A percentile compares a stretch with the other conserved stretches of the same genome.
These are phyloP conservation scores for Cubamyces lactineus DNA, from an alignment of 768 basidiomycete species.

Conservation along the genomic window DNA sequence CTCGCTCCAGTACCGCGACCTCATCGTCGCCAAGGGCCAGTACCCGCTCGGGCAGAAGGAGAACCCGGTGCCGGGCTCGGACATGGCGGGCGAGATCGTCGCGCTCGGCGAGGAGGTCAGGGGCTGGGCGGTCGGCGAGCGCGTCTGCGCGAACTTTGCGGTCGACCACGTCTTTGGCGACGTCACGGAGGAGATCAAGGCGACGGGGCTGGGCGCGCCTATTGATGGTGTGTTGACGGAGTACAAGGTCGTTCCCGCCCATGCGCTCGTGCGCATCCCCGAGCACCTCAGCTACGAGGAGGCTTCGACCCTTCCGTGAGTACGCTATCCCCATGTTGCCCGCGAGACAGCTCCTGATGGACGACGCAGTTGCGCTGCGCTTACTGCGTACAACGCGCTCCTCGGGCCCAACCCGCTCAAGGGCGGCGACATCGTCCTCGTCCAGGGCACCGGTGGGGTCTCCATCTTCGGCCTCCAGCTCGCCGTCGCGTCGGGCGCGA, in stretches of 20 bases:
- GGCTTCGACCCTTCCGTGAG: conserved; percentile 64
- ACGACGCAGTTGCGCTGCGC: conserved; percentile 50
- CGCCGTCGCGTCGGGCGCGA: conserved; percentile 63
- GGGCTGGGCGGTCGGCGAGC: conserved; percentile 57
- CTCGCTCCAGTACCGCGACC: conserved; percentile 58
- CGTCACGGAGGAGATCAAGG: conserved; percentile 37
- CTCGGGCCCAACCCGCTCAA: conserved; percentile 52
- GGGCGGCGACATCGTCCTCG: conserved; percentile 60
- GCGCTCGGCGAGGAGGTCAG: conserved; percentile 45
- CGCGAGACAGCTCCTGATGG: neutral
- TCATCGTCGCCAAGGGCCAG: conserved; percentile 42
- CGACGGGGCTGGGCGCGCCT: conserved; percentile 48
- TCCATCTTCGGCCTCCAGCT: conserved; percentile 63
- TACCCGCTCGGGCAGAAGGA: conserved; percentile 43
- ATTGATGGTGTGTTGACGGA: conserved; percentile 52
- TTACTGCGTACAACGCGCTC: conserved; percentile 68
- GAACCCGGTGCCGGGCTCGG: conserved; percentile 41
- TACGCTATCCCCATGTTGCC: neutral
- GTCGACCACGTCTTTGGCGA: conserved; percentile 53
- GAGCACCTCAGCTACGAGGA: conserved; percentile 63
- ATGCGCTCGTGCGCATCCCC: conserved; percentile 53
- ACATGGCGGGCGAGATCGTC: conserved; percentile 61
- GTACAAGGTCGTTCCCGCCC: conserved; percentile 32
- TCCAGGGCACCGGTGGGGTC: conserved; percentile 60
- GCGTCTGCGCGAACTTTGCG: conserved; percentile 57